A percentile compares a stretch with the other conserved stretches of the same genome.
These are phyloP conservation scores for Kingdonia uniflora DNA, from an alignment of 164 flowering plant species.

Conservation along the genomic window DNA sequence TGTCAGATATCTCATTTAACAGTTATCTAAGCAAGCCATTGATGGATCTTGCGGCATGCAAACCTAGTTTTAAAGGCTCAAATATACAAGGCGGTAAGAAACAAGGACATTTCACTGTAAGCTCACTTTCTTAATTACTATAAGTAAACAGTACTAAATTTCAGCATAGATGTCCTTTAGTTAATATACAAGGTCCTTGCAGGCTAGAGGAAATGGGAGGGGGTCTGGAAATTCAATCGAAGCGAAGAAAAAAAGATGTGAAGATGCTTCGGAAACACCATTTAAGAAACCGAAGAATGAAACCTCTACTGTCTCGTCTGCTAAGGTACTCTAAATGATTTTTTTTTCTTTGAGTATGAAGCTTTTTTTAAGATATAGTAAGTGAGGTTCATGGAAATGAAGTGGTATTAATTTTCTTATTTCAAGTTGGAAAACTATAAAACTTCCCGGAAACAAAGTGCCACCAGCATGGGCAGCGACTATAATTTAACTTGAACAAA, in stretches of 20 bases:
- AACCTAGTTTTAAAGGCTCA: slow-evolving; percentile 17
- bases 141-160: no score
- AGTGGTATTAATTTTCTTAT: no score
- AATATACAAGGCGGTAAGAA: slow-evolving; percentile 24
- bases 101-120: slow-evolving; percentile 17
- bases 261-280: slow-evolving; percentile 24
- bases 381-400: not conserved
- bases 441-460: no score
- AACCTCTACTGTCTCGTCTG: slow-evolving; percentile 29
- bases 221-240: slow-evolving; percentile 24
- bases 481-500: no score
- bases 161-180: no score
- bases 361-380: not conserved
- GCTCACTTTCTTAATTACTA: no score
- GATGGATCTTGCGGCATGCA: slow-evolving; percentile 21
- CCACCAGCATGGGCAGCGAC: no score
- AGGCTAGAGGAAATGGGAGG: slow-evolving; percentile 31
- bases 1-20: slow-evolving; percentile 24
- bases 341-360: not conserved
- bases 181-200: not conserved
- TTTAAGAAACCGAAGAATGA: slow-evolving; percentile 48
- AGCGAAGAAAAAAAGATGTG: slow-evolving; percentile 51
- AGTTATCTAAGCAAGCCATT: slow-evolving; percentile 25
- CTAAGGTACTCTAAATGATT: slow-evolving; percentile 27
- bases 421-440: no score